Conservation (phyloP, 345 rosid genomes). For the Rhizophora apiculata region DNA sequence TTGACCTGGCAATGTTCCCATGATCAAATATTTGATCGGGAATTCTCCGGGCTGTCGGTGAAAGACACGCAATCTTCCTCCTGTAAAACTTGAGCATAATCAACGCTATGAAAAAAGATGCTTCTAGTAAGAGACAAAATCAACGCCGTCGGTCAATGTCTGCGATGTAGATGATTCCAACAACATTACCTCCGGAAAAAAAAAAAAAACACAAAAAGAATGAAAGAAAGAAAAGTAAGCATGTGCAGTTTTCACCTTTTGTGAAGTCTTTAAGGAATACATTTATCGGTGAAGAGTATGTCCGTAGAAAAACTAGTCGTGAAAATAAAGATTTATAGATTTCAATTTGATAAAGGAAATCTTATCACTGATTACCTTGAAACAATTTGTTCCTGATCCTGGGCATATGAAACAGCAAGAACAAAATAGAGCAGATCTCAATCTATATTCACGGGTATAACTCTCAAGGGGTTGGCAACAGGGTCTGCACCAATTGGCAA, state of each 20-base stretch:
- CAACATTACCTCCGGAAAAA: conserved; percentile 52
- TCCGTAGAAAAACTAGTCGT: no score
- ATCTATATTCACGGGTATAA: conserved; percentile 54
- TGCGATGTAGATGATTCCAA: conserved; percentile 75
- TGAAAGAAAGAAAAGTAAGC: background rate
- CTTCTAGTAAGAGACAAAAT: background rate
- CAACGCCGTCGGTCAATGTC: conserved; percentile 66
- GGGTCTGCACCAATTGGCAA: conserved; percentile 73
- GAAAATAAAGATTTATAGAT: no score
- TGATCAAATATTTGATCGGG: conserved; percentile 59
- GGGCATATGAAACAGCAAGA: conserved; percentile 86
- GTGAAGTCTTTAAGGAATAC: no score
- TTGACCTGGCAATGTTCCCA: conserved; percentile 63
- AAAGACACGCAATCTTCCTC: conserved; percentile 62
- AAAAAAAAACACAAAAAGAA: conserved; percentile 6
- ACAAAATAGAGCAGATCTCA: conserved; percentile 63
- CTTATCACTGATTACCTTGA: conserved; percentile 42
- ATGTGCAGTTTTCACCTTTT: no score
- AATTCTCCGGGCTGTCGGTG: conserved; percentile 63
- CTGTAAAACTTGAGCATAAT: conserved; percentile 27
- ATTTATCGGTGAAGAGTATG: no score
- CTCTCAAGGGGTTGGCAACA: conserved; percentile 61
- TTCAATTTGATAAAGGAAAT: background rate
- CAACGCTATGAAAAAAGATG: background rate
- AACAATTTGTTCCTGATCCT: conserved; percentile 66